A percentile compares a stretch with the other conserved stretches of the same genome.
Evolutionary conservation across 306 rosid species (phyloP).

Genomic region (Quercus cerris): DNA sequence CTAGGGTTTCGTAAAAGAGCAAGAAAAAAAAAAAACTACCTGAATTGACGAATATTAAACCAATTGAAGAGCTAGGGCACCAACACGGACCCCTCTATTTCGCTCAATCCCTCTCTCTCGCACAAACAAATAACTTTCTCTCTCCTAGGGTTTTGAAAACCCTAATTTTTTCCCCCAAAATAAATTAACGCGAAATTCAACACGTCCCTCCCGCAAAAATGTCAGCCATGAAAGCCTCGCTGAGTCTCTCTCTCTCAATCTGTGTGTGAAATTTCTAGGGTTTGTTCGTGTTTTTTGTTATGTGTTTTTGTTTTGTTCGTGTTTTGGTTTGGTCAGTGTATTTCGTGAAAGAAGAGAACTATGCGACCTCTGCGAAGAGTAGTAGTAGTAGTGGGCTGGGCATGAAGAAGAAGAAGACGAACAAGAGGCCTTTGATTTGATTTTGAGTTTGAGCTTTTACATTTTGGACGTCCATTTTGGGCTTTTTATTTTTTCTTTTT

Average conservation of each 20-base stretch:
- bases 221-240: slow-evolving; percentile 56
- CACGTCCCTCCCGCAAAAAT: slow-evolving; percentile 42
- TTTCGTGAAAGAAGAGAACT: slow-evolving; percentile 49
- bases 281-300: slow-evolving; percentile 19
- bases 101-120: slow-evolving; percentile 5
- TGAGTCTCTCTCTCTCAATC: slow-evolving; percentile 23
- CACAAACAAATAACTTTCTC: slow-evolving; percentile 16
- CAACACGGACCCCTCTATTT: slow-evolving; percentile 19
- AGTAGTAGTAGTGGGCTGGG: slow-evolving; percentile 74
- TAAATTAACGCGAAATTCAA: slow-evolving; percentile 36
- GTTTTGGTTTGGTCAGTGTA: slow-evolving; percentile 17
- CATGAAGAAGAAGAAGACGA: slow-evolving; percentile 66
- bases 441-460: slow-evolving; percentile 17
- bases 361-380: slow-evolving; percentile 71
- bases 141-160: slow-evolving; percentile 89
- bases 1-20: slow-evolving; percentile 70
- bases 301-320: slow-evolving; percentile 24
- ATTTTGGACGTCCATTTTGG: slow-evolving; percentile 68
- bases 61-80: slow-evolving; percentile 60
- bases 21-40: slow-evolving; percentile 42
- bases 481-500: slow-evolving; percentile 40
- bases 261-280: slow-evolving; percentile 29
- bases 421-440: slow-evolving; percentile 59
- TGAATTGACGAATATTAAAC: slow-evolving; percentile 33
- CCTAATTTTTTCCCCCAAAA: slow-evolving; percentile 15